Conservation (phyloP, 441 rosid genomes). For the Bruguiera hainesii region DNA sequence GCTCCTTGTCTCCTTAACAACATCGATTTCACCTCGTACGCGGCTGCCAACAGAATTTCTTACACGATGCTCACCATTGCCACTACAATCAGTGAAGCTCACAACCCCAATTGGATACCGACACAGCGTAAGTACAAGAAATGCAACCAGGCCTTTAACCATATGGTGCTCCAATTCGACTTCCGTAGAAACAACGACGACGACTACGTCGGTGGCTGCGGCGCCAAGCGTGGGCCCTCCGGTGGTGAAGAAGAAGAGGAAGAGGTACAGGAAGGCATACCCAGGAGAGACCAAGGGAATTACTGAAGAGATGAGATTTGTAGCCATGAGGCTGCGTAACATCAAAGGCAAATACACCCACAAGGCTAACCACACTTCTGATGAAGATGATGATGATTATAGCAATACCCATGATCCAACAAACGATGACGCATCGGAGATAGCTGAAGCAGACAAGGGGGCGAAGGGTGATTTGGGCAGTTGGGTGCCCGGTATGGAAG, state of each 20-base stretch:
- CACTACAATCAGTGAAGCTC: constrained; percentile 16
- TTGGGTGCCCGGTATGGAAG: constrained; percentile 73
- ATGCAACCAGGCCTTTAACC: background rate
- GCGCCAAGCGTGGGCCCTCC: constrained; percentile 20
- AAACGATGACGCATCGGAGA: constrained; percentile 15
- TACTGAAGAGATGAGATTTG: constrained; percentile 91
- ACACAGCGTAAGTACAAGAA: background rate
- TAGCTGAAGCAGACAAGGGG: constrained; percentile 1
- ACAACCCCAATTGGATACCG: background rate
- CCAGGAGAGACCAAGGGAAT: constrained; percentile 89
- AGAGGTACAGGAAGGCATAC: constrained; percentile 58
- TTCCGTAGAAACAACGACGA: constrained; percentile 17
- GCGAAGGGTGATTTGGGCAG: constrained; percentile 26
- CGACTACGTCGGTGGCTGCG: constrained; percentile 2
- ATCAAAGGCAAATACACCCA: constrained; percentile 47
- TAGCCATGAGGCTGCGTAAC: constrained; percentile 85
- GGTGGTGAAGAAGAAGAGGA: constrained; percentile 52
- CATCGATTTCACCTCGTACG: background rate
- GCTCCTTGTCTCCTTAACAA: background rate
- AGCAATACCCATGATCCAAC: constrained; percentile 7
- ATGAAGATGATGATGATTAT: constrained; percentile 21
- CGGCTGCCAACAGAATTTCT: constrained; percentile 1
- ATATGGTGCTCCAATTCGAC: constrained; percentile 14
- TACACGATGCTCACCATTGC: background rate
- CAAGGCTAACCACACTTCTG: constrained; percentile 10